Percentiles rank a stretch among this genome's conserved stretches.
phyloP scores from a whole-genome alignment of 371 early-diverging fungal genomes.

The Mucor lusitanicus region DNA sequence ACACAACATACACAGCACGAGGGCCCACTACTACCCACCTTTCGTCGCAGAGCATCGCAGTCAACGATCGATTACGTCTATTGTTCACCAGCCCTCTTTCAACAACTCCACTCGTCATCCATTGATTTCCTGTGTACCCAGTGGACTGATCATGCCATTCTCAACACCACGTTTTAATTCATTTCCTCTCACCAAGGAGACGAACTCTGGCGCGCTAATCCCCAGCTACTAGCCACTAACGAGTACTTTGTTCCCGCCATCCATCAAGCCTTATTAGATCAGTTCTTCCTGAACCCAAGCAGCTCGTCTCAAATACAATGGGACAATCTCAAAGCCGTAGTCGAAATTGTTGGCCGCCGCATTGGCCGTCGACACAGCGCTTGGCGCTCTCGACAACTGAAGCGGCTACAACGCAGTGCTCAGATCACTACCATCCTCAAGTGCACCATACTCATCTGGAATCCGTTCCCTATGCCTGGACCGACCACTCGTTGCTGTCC shows the following conservation, averaged over 20 bases:
- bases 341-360: no score
- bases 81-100: neutral
- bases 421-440: no score
- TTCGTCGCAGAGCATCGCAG: neutral
- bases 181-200: neutral
- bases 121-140: neutral
- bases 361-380: no score
- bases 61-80: constrained; percentile 9
- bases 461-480: no score
- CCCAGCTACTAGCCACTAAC: neutral
- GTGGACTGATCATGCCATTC: constrained; percentile 14
- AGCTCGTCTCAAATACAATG: no score
- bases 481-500: no score
- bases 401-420: no score
- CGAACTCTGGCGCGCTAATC: neutral
- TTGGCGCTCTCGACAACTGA: no score
- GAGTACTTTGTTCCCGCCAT: neutral
- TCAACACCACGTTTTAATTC: neutral
- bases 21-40: neutral
- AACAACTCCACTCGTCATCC: neutral
- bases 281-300: no score
- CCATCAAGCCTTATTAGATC: no score
- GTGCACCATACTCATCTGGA: no score
- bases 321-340: no score
- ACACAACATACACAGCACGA: neutral